Conservation (phyloP, 164 flowering plant species). For the Stephania yunnanensis region DNA sequence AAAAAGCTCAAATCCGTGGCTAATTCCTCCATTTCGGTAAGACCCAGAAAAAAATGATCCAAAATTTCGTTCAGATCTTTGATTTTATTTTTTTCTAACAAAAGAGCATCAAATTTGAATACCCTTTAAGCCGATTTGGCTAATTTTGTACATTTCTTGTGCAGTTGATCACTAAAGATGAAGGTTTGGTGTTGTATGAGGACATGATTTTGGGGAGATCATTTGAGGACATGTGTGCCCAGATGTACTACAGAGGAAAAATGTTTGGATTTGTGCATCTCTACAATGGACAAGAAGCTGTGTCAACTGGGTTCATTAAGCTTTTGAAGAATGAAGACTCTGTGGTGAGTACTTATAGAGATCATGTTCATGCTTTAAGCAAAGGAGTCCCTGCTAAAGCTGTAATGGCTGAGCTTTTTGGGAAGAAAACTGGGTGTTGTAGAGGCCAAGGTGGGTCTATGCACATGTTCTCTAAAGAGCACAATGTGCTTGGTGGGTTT, state of each 20-base stretch:
- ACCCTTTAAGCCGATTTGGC: background rate
- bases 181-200: slow-evolving; percentile 67
- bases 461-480: slow-evolving; percentile 97
- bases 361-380: slow-evolving; percentile 89
- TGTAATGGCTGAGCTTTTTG: slow-evolving; percentile 94
- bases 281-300: slow-evolving; percentile 92
- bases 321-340: slow-evolving; percentile 62
- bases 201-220: slow-evolving; percentile 79
- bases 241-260: slow-evolving; percentile 96
- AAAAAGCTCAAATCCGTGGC: slow-evolving; percentile 41
- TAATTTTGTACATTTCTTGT: slow-evolving; percentile 7
- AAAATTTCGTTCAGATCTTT: background rate
- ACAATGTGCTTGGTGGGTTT: slow-evolving; percentile 88
- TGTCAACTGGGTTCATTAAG: slow-evolving; percentile 90
- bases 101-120: background rate
- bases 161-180: slow-evolving; percentile 76
- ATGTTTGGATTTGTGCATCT: slow-evolving; percentile 96
- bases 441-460: slow-evolving; percentile 97
- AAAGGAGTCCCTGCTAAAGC: slow-evolving; percentile 79
- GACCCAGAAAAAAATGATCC: background rate
- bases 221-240: slow-evolving; percentile 97
- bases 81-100: background rate
- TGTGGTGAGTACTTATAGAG: slow-evolving; percentile 82
- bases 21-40: slow-evolving; percentile 42
- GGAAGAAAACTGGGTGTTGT: slow-evolving; percentile 85